These are phyloP conservation scores for Citeromyces hawaiiensis DNA, from an alignment of 1,139 yeast species.

Conservation along the genomic window DNA sequence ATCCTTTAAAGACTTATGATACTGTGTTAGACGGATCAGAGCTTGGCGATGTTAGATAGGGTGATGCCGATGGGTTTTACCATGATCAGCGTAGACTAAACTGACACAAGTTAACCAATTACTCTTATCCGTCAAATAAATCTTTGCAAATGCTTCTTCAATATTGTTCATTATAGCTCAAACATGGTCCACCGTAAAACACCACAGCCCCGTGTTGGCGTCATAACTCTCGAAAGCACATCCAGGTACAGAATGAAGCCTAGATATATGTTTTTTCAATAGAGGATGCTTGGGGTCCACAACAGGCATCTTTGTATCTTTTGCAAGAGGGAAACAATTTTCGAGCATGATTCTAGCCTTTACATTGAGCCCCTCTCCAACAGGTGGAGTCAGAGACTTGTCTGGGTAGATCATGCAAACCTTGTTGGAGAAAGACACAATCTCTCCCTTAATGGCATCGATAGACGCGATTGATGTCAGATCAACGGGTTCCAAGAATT, in stretches of 20 bases:
- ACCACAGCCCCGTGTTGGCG: conserved; percentile 72
- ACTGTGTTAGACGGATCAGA: no score
- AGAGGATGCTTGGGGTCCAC: conserved; percentile 68
- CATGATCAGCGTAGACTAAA: no score
- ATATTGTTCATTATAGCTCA: conserved; percentile 5
- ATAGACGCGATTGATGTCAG: conserved; percentile 45
- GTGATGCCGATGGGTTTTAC: no score
- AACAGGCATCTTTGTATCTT: conserved; percentile 60
- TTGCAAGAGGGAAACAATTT: conserved; percentile 66
- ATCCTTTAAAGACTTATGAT: no score
- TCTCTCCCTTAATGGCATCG: conserved; percentile 49
- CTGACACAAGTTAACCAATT: no score
- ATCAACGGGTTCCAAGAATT: conserved; percentile 75
- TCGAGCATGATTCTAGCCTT: conserved; percentile 63
- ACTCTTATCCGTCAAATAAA: no score
- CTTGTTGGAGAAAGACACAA: conserved; percentile 47
- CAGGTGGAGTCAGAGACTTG: conserved; percentile 40
- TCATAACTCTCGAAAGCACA: conserved; percentile 67
- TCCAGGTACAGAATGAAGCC: conserved; percentile 45
- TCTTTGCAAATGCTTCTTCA: no score
- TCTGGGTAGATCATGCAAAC: conserved; percentile 69
- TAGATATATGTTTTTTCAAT: conserved; percentile 54
- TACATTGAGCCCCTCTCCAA: conserved; percentile 76
- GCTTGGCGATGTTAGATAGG: no score
- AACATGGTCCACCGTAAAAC: conserved; percentile 37